phyloP scores from a whole-genome alignment of 768 basidiomycete genomes.

The Rhodotorula sphaerocarpa region DNA sequence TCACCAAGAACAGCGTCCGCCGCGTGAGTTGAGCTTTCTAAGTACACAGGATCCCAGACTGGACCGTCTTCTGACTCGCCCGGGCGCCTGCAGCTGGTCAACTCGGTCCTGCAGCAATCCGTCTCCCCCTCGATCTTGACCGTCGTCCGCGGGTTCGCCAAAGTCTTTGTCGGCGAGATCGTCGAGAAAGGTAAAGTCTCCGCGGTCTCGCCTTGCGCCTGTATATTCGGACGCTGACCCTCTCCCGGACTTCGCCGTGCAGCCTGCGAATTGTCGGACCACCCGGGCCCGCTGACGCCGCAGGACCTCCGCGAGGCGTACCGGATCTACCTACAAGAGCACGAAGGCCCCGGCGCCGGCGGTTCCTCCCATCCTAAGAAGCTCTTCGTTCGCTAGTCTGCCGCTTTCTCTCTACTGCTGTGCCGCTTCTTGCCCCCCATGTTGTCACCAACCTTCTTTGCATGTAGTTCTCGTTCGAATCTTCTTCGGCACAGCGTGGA shows the following conservation, averaged over 20 bases:
- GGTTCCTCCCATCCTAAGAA: constrained; percentile 64
- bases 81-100: constrained; percentile 57
- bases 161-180: constrained; percentile 88
- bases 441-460: too few species aligned
- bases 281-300: constrained; percentile 71
- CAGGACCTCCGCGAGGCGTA: constrained; percentile 88
- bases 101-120: constrained; percentile 69
- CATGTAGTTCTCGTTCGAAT: too few species aligned
- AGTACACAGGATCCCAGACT: too few species aligned
- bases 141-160: constrained; percentile 69
- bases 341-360: constrained; percentile 65
- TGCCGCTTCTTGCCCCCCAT: neutral
- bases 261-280: constrained; percentile 69
- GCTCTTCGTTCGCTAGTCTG: constrained; percentile 57
- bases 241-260: neutral
- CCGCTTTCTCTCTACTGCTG: neutral
- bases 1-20: constrained; percentile 72
- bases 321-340: constrained; percentile 56
- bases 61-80: too few species aligned
- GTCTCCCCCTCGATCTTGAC: constrained; percentile 81
- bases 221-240: too few species aligned
- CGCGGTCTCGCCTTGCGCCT: neutral
- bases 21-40: constrained; percentile 62
- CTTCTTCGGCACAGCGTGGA: neutral
- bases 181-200: constrained; percentile 69